Conservation (phyloP, 495 filamentous ascomycete genomes). For the Hypoxylon fuscum region DNA sequence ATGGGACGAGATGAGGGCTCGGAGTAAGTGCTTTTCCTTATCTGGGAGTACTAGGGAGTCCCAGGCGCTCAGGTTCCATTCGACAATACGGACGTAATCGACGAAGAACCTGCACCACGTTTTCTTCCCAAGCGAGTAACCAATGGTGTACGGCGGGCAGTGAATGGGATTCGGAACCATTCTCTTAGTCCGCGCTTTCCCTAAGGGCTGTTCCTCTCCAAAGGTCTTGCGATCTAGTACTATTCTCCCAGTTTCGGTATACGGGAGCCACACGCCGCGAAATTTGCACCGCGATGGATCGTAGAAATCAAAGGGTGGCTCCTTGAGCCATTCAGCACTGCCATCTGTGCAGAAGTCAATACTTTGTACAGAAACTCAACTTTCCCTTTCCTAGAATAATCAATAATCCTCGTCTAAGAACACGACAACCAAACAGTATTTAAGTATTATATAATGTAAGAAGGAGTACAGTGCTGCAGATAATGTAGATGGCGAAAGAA, state of each 20-base stretch:
- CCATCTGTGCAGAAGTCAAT: slow-evolving; percentile 27
- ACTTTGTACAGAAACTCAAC: too few species aligned
- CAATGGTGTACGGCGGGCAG: slow-evolving; percentile 70
- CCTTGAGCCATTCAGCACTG: slow-evolving; percentile 39
- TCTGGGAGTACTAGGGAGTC: slow-evolving; percentile 76
- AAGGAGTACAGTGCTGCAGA: background rate
- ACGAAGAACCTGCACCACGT: slow-evolving; percentile 84
- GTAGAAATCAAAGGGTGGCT: slow-evolving; percentile 37
- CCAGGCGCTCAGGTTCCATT: slow-evolving; percentile 81
- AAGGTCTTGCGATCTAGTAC: slow-evolving; percentile 45
- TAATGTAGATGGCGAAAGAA: background rate
- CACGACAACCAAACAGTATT: too few species aligned
- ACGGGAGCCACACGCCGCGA: slow-evolving; percentile 42
- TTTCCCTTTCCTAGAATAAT: too few species aligned
- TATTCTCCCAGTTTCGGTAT: slow-evolving; percentile 37
- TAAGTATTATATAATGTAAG: too few species aligned
- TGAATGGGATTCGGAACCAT: slow-evolving; percentile 52
- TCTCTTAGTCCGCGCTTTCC: slow-evolving; percentile 52
- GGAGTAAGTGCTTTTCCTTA: slow-evolving; percentile 85
- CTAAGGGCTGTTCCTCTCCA: slow-evolving; percentile 41
- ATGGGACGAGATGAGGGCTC: slow-evolving; percentile 81
- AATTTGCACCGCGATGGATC: slow-evolving; percentile 30
- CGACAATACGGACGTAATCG: slow-evolving; percentile 67
- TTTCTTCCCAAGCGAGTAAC: slow-evolving; percentile 84
- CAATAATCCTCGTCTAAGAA: too few species aligned